These are phyloP conservation scores for Cyclostephanos invisitatus DNA, from an alignment of 108 stramenopile genomes.

Conservation along the genomic window DNA sequence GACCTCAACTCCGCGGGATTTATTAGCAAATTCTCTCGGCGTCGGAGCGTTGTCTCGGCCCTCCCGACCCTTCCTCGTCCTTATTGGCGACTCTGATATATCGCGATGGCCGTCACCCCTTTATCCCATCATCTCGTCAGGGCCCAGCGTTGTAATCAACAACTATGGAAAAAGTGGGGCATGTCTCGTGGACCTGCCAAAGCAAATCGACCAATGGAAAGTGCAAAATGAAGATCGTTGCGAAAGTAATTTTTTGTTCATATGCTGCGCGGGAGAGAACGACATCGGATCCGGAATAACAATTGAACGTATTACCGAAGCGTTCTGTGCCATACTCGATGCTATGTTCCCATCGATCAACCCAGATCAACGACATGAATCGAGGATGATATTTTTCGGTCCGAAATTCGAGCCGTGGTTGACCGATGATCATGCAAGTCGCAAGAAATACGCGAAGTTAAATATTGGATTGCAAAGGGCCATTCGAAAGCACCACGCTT, in stretches of 20 bases:
- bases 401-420: slow-evolving; percentile 89
- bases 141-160: slow-evolving; percentile 35
- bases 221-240: background rate
- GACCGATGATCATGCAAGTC: slow-evolving; percentile 47
- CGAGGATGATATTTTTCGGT: slow-evolving; percentile 66
- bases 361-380: slow-evolving; percentile 16
- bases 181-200: slow-evolving; percentile 18
- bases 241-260: slow-evolving; percentile 41
- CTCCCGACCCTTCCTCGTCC: no score
- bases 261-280: slow-evolving; percentile 87
- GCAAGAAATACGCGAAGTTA: slow-evolving; percentile 68
- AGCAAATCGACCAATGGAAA: slow-evolving; percentile 17
- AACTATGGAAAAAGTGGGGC: slow-evolving; percentile 45
- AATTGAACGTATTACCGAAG: slow-evolving; percentile 47
- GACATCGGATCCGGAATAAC: slow-evolving; percentile 59
- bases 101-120: slow-evolving; percentile 66
- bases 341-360: slow-evolving; percentile 14
- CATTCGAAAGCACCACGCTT: slow-evolving; percentile 33
- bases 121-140: slow-evolving; percentile 28
- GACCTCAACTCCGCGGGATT: no score
- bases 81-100: slow-evolving; percentile 79
- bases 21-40: no score
- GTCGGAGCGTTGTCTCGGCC: no score
- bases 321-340: slow-evolving; percentile 39
- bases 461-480: slow-evolving; percentile 54